phyloP scores from a whole-genome alignment of 1,284 basidiomycete genomes.

The Macrocystidia cucumis region DNA sequence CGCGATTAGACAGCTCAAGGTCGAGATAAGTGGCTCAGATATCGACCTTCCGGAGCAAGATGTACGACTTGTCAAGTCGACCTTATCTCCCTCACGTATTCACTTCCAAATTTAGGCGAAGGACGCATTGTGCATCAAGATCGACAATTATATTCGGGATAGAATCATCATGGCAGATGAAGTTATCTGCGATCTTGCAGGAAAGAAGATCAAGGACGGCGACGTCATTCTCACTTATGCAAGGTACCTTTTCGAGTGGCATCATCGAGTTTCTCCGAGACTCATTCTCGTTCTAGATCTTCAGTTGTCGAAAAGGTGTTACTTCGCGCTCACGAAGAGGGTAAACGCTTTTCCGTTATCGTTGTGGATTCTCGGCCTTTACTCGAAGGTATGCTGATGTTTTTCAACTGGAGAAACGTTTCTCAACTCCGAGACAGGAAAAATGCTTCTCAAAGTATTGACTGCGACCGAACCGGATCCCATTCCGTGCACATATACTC shows the following conservation, averaged over 20 bases:
- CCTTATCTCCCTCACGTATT: conserved; percentile 9
- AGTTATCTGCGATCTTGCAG: conserved; percentile 86
- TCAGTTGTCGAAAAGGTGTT: conserved; percentile 92
- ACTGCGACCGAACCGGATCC: conserved; percentile 45
- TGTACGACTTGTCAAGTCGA: conserved; percentile 37
- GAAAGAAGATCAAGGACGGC: conserved; percentile 90
- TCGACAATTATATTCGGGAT: conserved; percentile 92
- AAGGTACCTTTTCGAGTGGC: no score
- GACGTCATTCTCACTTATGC: conserved; percentile 94
- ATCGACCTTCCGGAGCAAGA: conserved; percentile 93
- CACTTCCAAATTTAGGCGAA: conserved; percentile 65
- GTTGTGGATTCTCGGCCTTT: conserved; percentile 94
- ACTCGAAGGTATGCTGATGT: conserved; percentile 65
- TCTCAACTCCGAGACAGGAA: conserved; percentile 42
- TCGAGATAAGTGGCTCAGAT: conserved; percentile 90
- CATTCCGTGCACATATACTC: conserved; percentile 87
- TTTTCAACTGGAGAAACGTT: conserved; percentile 1
- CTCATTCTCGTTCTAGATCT: conserved; percentile 44
- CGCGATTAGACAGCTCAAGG: conserved; percentile 90
- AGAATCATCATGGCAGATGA: conserved; percentile 91
- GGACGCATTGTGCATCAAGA: conserved; percentile 74
- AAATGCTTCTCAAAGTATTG: conserved; percentile 69
- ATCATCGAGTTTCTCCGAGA: conserved; percentile 4
- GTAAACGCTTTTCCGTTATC: conserved; percentile 82
- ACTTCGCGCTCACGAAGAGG: conserved; percentile 68